Percentiles rank a stretch among this genome's conserved stretches.
Conservation (phyloP, 257 asterid species). For the Nicotiana knightiana region DNA sequence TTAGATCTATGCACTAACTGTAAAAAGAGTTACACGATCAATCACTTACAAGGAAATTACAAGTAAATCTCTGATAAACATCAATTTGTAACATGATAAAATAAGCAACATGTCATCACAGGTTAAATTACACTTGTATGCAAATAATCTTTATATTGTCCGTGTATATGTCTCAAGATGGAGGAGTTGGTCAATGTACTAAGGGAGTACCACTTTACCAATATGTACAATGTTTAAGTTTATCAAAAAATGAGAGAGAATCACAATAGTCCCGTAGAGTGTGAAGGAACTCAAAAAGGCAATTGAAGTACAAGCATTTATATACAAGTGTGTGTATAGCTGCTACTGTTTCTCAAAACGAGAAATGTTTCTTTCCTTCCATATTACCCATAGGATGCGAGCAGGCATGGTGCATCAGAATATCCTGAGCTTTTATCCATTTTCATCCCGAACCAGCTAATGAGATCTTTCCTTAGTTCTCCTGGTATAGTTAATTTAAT, state of each 20-base stretch:
- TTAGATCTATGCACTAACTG: too few relatives aligned
- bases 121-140: too few relatives aligned
- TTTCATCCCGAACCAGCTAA: background rate
- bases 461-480: background rate
- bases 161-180: background rate
- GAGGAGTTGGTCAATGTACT: background rate
- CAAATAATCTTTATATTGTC: too few relatives aligned
- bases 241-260: background rate
- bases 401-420: background rate
- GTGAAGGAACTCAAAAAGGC: background rate
- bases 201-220: background rate
- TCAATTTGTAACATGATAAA: too few relatives aligned
- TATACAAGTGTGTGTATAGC: background rate
- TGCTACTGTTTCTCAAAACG: background rate
- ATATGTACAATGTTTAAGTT: background rate
- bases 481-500: background rate
- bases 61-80: too few relatives aligned
- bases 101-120: too few relatives aligned
- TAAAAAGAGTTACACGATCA: too few relatives aligned
- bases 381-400: background rate
- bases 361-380: background rate
- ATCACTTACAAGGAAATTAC: too few relatives aligned
- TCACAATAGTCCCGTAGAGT: background rate
- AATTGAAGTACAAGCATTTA: background rate
- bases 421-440: background rate